Percentiles rank a stretch among this genome's conserved stretches.
phyloP scores from a whole-genome alignment of 2,329 filamentous ascomycete genomes.

The Knufia fluminis region DNA sequence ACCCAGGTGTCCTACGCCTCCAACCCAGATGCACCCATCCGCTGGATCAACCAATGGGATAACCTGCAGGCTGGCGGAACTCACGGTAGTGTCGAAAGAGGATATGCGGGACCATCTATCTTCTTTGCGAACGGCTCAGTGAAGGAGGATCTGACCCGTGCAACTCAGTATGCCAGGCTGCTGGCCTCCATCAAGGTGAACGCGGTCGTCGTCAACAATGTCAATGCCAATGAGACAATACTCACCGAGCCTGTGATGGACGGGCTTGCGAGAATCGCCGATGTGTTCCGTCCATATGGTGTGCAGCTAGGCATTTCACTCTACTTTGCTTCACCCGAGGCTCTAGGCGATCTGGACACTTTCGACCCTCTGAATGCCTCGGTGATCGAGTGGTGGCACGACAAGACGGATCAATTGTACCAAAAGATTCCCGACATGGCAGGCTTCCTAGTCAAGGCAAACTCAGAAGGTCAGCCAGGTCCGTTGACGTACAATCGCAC shows the following conservation, averaged over 20 bases:
- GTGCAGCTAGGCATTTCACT: conserved; percentile 57
- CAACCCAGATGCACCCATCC: conserved; percentile 52
- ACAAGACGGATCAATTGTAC: conserved; percentile 53
- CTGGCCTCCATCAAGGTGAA: conserved; percentile 59
- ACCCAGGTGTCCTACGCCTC: conserved; percentile 39
- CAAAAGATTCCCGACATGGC: conserved; percentile 54
- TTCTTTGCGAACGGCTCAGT: conserved; percentile 54
- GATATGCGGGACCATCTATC: conserved; percentile 59
- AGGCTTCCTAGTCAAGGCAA: conserved; percentile 62
- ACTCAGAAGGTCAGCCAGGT: conserved; percentile 63
- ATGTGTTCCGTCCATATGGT: conserved; percentile 58
- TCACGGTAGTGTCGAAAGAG: conserved; percentile 53
- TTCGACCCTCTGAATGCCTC: conserved; percentile 55
- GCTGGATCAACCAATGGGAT: conserved; percentile 68
- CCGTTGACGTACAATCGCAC: conserved; percentile 62
- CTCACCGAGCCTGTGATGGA: conserved; percentile 50
- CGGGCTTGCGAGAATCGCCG: conserved; percentile 53
- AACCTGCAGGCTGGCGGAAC: conserved; percentile 46
- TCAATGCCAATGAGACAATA: conserved; percentile 56
- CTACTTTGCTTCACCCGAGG: conserved; percentile 57
- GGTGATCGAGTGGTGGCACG: conserved; percentile 56
- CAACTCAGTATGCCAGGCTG: conserved; percentile 54
- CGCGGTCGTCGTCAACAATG: conserved; percentile 60
- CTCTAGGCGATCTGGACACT: conserved; percentile 47
- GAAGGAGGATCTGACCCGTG: conserved; percentile 51